A percentile compares a stretch with the other conserved stretches of the same genome.
phyloP scores from a whole-genome alignment of 2,329 filamentous ascomycete species.

The Ophiocordyceps camponoti-saundersi region DNA sequence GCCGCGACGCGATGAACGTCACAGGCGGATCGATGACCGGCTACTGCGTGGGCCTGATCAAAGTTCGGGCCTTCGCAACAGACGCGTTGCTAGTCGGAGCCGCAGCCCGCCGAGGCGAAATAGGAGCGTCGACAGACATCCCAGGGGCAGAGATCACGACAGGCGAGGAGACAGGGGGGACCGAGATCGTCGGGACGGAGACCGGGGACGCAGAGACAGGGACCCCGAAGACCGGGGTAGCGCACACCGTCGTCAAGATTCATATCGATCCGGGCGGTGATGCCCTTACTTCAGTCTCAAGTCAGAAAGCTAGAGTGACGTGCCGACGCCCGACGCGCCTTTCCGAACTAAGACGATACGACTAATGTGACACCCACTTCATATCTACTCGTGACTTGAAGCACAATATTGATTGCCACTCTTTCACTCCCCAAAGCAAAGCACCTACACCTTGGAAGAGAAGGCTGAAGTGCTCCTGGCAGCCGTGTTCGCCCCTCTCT shows the following conservation, averaged over 20 bases:
- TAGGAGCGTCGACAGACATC: constrained; percentile 15
- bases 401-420: too few relatives aligned
- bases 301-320: neutral
- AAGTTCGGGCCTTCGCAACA: neutral
- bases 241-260: constrained; percentile 6
- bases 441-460: neutral
- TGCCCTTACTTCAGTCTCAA: neutral
- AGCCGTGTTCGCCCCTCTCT: too few relatives aligned
- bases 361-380: too few relatives aligned
- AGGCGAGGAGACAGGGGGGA: constrained; percentile 9
- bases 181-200: neutral
- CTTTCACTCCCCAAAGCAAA: neutral
- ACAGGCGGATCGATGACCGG: too few relatives aligned
- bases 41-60: neutral
- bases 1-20: constrained; percentile 1
- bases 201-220: neutral
- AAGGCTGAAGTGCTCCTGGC: too few relatives aligned
- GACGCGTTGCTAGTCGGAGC: constrained; percentile 1
- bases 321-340: neutral
- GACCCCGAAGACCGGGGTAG: constrained; percentile 8
- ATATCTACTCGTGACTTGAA: too few relatives aligned
- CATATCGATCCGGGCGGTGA: constrained; percentile 2
- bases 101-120: constrained; percentile 19
- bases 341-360: too few relatives aligned
- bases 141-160: constrained; percentile 9